phyloP scores from a whole-genome alignment of 495 filamentous ascomycete genomes.

The Neurospora sp. region DNA sequence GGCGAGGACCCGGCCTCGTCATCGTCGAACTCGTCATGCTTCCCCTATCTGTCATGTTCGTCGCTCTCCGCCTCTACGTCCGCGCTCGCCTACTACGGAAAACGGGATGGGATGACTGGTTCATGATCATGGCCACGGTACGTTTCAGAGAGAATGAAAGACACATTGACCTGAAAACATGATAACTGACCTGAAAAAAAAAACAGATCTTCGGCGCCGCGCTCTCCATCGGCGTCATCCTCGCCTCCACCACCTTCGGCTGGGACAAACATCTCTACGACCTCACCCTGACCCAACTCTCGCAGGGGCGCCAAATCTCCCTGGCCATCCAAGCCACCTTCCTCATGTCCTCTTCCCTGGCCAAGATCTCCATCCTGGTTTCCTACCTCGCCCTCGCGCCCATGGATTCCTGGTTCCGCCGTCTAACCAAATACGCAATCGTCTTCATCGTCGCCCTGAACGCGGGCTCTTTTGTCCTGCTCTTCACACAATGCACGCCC shows the following conservation, averaged over 20 bases:
- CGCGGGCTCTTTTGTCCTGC: constrained; percentile 18
- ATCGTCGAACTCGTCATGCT: constrained; percentile 17
- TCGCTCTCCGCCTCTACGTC: constrained; percentile 18
- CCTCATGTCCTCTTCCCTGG: constrained; percentile 18
- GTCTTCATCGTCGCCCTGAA: constrained; percentile 15
- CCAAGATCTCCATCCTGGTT: constrained; percentile 40
- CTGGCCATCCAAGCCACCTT: constrained; percentile 20
- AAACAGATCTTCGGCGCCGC: constrained; percentile 13
- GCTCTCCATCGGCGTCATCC: constrained; percentile 14
- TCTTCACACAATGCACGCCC: constrained; percentile 27
- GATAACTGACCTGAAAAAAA: too few relatives aligned
- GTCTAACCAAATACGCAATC: constrained; percentile 17
- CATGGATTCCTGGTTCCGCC: constrained; percentile 24
- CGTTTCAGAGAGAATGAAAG: not conserved
- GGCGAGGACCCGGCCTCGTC: constrained; percentile 31
- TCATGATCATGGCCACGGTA: constrained; percentile 20
- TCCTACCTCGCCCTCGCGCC: constrained; percentile 44
- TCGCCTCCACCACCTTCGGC: constrained; percentile 14
- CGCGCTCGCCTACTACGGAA: constrained; percentile 6
- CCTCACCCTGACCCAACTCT: constrained; percentile 4
- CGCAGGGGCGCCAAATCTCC: constrained; percentile 15
- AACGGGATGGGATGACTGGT: constrained; percentile 18
- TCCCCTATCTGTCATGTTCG: constrained; percentile 6
- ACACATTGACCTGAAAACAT: too few relatives aligned
- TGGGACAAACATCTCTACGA: constrained; percentile 23